These are phyloP conservation scores for Gymnopus androsaceus DNA, from an alignment of 1,284 basidiomycete genomes.

Conservation along the genomic window DNA sequence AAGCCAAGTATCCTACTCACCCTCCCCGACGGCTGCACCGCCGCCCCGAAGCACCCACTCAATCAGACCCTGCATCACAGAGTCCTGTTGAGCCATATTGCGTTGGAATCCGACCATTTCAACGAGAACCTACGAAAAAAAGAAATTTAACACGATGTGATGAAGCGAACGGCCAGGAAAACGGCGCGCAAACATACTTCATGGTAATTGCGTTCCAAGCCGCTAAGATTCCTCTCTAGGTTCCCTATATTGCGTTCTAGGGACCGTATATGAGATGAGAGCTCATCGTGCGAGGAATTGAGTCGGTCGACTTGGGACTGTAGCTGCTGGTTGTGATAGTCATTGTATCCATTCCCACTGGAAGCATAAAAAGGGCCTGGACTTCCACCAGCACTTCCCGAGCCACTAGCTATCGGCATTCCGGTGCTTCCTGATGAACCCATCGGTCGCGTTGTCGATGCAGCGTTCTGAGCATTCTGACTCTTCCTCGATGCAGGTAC, in stretches of 20 bases:
- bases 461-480: conserved; percentile 23
- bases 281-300: conserved; percentile 57
- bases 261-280: conserved; percentile 59
- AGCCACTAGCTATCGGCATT: conserved; percentile 2
- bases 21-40: conserved; percentile 33
- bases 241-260: conserved; percentile 64
- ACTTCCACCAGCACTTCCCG: conserved; percentile 12
- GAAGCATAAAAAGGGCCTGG: conserved; percentile 13
- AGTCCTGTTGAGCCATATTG: conserved; percentile 85
- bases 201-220: conserved; percentile 51
- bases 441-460: conserved; percentile 25
- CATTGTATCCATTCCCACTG: conserved; percentile 3
- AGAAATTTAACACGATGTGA: background rate
- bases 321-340: conserved; percentile 39
- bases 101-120: conserved; percentile 86
- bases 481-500: conserved; percentile 74
- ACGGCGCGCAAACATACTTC: conserved; percentile 9
- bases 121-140: conserved; percentile 59
- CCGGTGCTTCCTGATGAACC: background rate
- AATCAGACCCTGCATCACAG: conserved; percentile 67
- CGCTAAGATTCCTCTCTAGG: conserved; percentile 48
- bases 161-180: background rate
- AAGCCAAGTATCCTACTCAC: conserved; percentile 16
- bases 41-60: conserved; percentile 13
- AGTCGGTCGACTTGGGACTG: conserved; percentile 54